Percentiles rank a stretch among this genome's conserved stretches.
These are phyloP conservation scores for Firmiana major DNA, from an alignment of 345 rosid species.

Conservation along the genomic window DNA sequence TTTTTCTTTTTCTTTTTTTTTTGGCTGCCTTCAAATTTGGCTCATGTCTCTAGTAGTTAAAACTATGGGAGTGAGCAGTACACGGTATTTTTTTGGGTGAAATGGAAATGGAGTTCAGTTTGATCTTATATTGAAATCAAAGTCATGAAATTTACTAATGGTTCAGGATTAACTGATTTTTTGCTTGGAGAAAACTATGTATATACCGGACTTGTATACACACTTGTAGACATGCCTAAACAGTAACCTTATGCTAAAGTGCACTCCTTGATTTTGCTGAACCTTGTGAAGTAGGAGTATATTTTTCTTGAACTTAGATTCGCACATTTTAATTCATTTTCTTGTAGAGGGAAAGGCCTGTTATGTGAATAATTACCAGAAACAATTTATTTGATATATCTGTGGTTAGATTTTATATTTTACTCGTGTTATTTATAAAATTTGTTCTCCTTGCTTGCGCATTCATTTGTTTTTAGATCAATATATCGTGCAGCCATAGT, in stretches of 20 bases:
- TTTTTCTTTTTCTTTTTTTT: neutral
- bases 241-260: neutral
- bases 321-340: conserved; percentile 1
- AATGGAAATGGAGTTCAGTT: neutral
- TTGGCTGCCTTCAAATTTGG: neutral
- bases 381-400: neutral
- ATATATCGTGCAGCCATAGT: neutral
- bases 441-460: neutral
- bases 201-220: neutral
- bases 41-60: neutral
- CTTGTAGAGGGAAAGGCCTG: neutral
- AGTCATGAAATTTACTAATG: neutral
- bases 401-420: neutral
- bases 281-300: neutral
- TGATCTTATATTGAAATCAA: neutral
- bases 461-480: neutral
- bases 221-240: neutral
- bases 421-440: neutral
- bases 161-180: neutral
- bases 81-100: neutral
- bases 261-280: neutral
- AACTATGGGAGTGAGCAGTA: neutral
- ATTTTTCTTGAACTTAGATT: neutral
- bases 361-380: neutral
- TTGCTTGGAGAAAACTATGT: neutral